phyloP scores from a whole-genome alignment of 306 rosid species.

The Ochetophila trinervis region DNA sequence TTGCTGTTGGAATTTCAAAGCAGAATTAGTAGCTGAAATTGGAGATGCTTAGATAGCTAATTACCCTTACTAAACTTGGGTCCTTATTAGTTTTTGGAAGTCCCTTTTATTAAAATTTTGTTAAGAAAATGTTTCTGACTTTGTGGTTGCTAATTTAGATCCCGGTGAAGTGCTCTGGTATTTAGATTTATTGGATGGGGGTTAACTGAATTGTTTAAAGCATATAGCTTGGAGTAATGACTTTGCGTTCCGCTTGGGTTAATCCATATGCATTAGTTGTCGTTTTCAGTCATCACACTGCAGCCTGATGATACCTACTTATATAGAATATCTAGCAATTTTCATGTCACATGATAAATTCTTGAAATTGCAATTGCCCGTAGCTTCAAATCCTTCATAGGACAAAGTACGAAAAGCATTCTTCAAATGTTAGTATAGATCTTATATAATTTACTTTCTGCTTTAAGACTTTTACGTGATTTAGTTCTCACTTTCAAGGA shows the following conservation, averaged over 20 bases:
- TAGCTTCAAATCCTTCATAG: neutral
- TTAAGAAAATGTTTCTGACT: too few relatives aligned
- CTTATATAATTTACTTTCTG: neutral
- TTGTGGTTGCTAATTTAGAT: too few relatives aligned
- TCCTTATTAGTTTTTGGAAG: too few relatives aligned
- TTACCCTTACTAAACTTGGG: too few relatives aligned
- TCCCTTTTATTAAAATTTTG: too few relatives aligned
- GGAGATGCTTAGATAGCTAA: too few relatives aligned
- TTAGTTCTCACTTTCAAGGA: neutral
- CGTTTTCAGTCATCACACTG: neutral
- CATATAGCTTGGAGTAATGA: slow-evolving; percentile 1
- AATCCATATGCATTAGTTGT: neutral
- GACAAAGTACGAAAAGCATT: neutral
- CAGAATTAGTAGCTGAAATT: neutral
- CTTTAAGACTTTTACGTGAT: neutral
- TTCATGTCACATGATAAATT: neutral
- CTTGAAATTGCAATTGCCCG: neutral
- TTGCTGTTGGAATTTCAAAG: neutral
- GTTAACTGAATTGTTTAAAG: neutral
- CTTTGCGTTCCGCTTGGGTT: neutral
- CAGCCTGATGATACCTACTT: neutral
- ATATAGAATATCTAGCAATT: neutral
- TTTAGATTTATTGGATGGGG: too few relatives aligned
- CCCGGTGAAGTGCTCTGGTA: too few relatives aligned
- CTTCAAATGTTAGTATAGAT: neutral